Percentiles rank a stretch among this genome's conserved stretches.
Conservation (phyloP, 2,329 filamentous ascomycete species). For the Rutstroemia sp. region DNA sequence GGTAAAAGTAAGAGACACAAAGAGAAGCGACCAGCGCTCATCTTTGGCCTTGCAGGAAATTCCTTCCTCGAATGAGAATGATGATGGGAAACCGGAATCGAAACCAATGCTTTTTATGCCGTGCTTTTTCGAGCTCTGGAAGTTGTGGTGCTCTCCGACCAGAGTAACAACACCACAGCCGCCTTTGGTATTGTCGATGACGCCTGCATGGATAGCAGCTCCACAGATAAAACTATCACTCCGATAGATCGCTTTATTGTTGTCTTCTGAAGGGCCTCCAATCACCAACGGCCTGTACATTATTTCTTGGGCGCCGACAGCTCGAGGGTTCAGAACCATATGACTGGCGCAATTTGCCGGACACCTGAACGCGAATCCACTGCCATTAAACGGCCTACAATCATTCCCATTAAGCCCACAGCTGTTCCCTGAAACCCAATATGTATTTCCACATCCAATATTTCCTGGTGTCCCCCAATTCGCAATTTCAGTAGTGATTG, state of each 20-base stretch:
- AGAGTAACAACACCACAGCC: conserved; percentile 77
- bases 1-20: conserved; percentile 74
- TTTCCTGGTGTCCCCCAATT: conserved; percentile 59
- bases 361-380: conserved; percentile 66
- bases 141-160: conserved; percentile 60
- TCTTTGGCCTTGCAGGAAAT: conserved; percentile 66
- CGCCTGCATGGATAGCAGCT: conserved; percentile 75
- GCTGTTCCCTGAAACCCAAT: conserved; percentile 63
- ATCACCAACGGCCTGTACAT: conserved; percentile 59
- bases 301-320: conserved; percentile 63
- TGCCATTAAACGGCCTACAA: conserved; percentile 68
- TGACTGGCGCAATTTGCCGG: conserved; percentile 63
- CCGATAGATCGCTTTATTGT: conserved; percentile 57
- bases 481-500: conserved; percentile 51
- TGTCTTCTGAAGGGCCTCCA: conserved; percentile 50
- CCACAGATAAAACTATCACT: conserved; percentile 85
- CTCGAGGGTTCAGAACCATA: conserved; percentile 62
- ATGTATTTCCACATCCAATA: conserved; percentile 60
- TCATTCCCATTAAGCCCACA: conserved; percentile 69
- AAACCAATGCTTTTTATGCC: conserved; percentile 74
- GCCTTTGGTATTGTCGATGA: conserved; percentile 63
- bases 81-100: conserved; percentile 81
- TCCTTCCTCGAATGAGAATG: conserved; percentile 66
- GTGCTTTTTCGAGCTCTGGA: conserved; percentile 56
- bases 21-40: conserved; percentile 76